Base-by-base conservation (phyloP, 306 rosid genomes). In the Quercus variabilis region DNA sequence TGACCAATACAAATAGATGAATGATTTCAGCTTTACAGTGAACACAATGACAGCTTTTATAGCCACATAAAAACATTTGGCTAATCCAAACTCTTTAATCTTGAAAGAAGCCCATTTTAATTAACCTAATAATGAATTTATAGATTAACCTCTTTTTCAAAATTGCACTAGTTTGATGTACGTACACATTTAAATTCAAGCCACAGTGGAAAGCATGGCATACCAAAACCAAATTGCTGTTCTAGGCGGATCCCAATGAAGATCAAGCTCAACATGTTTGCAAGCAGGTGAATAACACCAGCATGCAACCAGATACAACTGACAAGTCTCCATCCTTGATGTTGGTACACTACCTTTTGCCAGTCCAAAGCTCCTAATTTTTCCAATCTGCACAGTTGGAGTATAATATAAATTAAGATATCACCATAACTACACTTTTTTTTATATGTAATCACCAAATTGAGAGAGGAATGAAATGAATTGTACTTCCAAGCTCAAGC, bases 261-360 rank as follows among this genome's bases (percentile, higher is more conserved):
- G 76, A 94, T 80, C 21, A 94, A 85, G 83, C 97, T 89, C 55
- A 92, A 73, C 97, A 92, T 90, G 84, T 94, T 94, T 3, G 85
- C 97, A 7, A 86, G 78, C 81, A 92, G 86, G 79, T 94, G 97
- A 76, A 94, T 78, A 70, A 87, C 38, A 69, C 99, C 99, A 23
- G 99, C 99, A 74, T 94, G 99, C 63, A 91, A 78, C 99, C 99
- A 94, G 59, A 91, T 82, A 87, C 95, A 92, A 52, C 91, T 90
- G 73, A 92, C 21, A 43, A 94, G 93, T 85, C 99, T 88, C 99
- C 97, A 94, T 63, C 83, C 92, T 69, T 94, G 91, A 82, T 91
- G 95, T 52, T 58, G 76, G 14, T 84, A 70, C 80, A 92, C 97
- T 60, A 90, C 90, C 65, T 76, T 82, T 49, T 51, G 46, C 87